Evolutionary conservation across 805 yeast genomes (phyloP).

Genomic region (Jamesozyma lodderae): DNA sequence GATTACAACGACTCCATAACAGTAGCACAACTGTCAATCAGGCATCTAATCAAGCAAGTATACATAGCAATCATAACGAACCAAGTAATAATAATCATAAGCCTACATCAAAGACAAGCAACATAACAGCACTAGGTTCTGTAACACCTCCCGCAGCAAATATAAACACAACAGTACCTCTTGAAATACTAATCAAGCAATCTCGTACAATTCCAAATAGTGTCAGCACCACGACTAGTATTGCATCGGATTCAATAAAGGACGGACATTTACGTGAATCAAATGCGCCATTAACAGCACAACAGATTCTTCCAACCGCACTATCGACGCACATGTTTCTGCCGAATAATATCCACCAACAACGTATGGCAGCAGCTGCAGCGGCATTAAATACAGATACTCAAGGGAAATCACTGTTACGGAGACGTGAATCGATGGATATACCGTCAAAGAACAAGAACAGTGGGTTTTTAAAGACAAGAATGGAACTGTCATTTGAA

Average conservation of each 20-base stretch:
- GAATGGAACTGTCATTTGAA: slow-evolving; percentile 27
- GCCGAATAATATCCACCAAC: slow-evolving; percentile 36
- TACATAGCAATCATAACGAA: neutral
- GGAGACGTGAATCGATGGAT: slow-evolving; percentile 26
- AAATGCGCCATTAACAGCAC: slow-evolving; percentile 53
- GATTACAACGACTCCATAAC: slow-evolving; percentile 1
- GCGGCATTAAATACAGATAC: slow-evolving; percentile 5
- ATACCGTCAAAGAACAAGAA: slow-evolving; percentile 26
- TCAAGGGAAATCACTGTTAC: neutral
- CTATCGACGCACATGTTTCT: slow-evolving; percentile 52
- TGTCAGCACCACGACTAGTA: neutral
- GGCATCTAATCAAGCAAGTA: too few relatives aligned
- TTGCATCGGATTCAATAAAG: neutral
- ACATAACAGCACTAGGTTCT: slow-evolving; percentile 24
- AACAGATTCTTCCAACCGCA: slow-evolving; percentile 51
- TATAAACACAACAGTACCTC: too few relatives aligned
- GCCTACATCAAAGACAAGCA: slow-evolving; percentile 16
- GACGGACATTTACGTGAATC: slow-evolving; percentile 35
- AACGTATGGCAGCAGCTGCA: slow-evolving; percentile 18
- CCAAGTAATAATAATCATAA: slow-evolving; percentile 1
- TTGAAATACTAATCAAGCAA: slow-evolving; percentile 1
- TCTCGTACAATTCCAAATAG: neutral
- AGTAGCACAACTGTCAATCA: neutral
- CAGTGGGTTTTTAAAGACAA: slow-evolving; percentile 22
- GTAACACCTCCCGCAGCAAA: slow-evolving; percentile 21